A percentile compares a stretch with the other conserved stretches of the same genome.
These are phyloP conservation scores for Entomortierella beljakovae DNA, from an alignment of 192 early-diverging fungal genomes.

Conservation along the genomic window DNA sequence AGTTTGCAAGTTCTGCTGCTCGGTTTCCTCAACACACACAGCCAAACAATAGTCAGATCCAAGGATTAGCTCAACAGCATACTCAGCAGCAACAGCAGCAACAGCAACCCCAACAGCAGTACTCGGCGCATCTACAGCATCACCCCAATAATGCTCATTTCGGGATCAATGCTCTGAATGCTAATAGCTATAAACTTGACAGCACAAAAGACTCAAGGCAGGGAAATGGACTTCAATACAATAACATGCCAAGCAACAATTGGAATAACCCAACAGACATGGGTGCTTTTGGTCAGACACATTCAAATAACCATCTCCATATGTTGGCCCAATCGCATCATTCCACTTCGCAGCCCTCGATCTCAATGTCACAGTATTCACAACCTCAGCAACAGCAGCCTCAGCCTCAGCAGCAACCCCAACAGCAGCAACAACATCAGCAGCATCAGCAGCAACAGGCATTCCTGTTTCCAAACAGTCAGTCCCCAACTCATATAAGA, in stretches of 20 bases:
- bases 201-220: slow-evolving; percentile 29
- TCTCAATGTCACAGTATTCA: slow-evolving; percentile 41
- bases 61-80: slow-evolving; percentile 30
- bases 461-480: slow-evolving; percentile 32
- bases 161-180: slow-evolving; percentile 9
- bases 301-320: slow-evolving; percentile 36
- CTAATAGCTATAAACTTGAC: slow-evolving; percentile 46
- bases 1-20: slow-evolving; percentile 33
- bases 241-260: slow-evolving; percentile 22
- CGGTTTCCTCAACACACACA: slow-evolving; percentile 42
- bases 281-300: slow-evolving; percentile 35
- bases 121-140: slow-evolving; percentile 35
- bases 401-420: slow-evolving; percentile 27
- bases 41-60: slow-evolving; percentile 33
- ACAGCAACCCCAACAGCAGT: slow-evolving; percentile 23
- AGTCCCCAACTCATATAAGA: slow-evolving; percentile 28
- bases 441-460: slow-evolving; percentile 43
- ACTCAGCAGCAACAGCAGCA: slow-evolving; percentile 32
- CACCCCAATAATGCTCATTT: slow-evolving; percentile 31
- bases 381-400: slow-evolving; percentile 25
- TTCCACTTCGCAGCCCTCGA: slow-evolving; percentile 31
- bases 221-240: slow-evolving; percentile 31
- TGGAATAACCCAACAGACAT: slow-evolving; percentile 38
- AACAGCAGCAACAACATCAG: slow-evolving; percentile 26
- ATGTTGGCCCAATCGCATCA: slow-evolving; percentile 34